Evolutionary conservation across 2,329 filamentous ascomycete species (phyloP).

Genomic region (Aspergillus luchuensis): DNA sequence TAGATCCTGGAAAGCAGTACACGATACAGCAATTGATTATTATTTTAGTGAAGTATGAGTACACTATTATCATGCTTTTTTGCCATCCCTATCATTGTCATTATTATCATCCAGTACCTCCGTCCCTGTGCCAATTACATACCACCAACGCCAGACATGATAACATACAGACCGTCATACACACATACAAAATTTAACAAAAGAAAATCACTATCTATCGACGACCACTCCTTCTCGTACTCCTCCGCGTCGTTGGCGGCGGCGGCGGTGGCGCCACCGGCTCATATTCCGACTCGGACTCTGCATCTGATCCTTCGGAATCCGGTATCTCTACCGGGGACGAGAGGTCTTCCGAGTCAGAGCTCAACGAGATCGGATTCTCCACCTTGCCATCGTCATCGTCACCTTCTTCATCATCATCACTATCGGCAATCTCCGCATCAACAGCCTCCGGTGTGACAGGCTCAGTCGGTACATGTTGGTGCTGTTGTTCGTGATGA

Average conservation of each 20-base stretch:
- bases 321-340: neutral
- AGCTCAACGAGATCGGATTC: constrained; percentile 6
- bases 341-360: constrained; percentile 1
- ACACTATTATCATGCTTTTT: neutral
- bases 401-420: neutral
- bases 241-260: constrained; percentile 26
- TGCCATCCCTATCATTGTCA: neutral
- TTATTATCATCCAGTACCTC: neutral
- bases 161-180: neutral
- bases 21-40: neutral
- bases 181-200: neutral
- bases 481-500: neutral
- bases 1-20: neutral
- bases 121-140: neutral
- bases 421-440: neutral
- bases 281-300: constrained; percentile 13
- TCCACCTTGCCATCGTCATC: constrained; percentile 11
- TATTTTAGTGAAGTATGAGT: neutral
- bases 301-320: constrained; percentile 11
- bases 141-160: neutral
- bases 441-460: neutral
- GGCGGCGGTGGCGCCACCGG: neutral
- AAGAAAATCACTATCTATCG: neutral
- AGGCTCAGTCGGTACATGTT: neutral
- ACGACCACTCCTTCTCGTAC: constrained; percentile 23